Evolutionary conservation across 768 basidiomycete species (phyloP), one percentile per base, ranked within the genome.

Genomic region (Gymnopilus dilepis): DNA sequence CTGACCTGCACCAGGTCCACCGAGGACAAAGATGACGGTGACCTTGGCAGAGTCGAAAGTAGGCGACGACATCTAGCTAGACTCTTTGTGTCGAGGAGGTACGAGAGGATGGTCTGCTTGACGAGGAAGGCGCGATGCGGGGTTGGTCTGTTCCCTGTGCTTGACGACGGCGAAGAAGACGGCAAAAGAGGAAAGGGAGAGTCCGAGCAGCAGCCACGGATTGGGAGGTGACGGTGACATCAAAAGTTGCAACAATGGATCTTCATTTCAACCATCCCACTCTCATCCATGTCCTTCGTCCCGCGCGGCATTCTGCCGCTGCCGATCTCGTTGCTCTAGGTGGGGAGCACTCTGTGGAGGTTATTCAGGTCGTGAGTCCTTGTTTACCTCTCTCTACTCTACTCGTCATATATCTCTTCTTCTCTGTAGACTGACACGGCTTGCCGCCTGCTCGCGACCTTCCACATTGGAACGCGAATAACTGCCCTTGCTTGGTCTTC

Each of bases 1-100:
- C 69, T 66, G 64, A 90, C 96, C 96, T 68, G 95, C 95, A 53
- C 97, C 97, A 19, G 97, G 97, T 0, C 97, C 97, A 37, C 97
- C 97, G 13, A 99, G 88, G 24, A 99, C 96, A 70, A 92, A 99
- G 70, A 99, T 82, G 59, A 99, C 96, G 17, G 85, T 89, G 68
- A 98, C 90, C 64, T 92, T 89, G 48, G 73, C 71, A 31, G 78
- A 74, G 73, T 93, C 87, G 69, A 97, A 97, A 2, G 79, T 81
- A 15, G 82, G 81, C 31, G 64, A 34, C 15, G 57, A 48, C 59
- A 62, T 67, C 30, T 43, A 50, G 51, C 30, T 42, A 12, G 48
- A 19, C 24, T 73, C 66, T 56, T 74, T 76, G 69, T 84, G 87
- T 42, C 81, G 78, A 24, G 89, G 86, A 53, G 88, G 87, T 62